A percentile compares a stretch with the other conserved stretches of the same genome.
Evolutionary conservation across 768 basidiomycete genomes (phyloP).

Genomic region (Mycena belliarum): DNA sequence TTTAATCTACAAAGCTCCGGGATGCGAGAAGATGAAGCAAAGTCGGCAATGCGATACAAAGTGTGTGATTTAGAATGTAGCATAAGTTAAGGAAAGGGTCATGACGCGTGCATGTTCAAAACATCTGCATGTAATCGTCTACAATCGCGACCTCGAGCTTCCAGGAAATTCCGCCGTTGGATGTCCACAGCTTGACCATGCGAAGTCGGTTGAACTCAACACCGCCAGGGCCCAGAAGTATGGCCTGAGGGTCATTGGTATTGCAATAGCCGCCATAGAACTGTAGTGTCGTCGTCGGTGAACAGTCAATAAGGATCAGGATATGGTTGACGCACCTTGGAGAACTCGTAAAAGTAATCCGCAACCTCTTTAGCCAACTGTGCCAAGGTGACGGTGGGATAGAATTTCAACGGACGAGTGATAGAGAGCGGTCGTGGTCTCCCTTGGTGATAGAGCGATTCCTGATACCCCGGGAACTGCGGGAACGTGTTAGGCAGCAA

Average conservation of each 20-base stretch:
- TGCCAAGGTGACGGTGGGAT: neutral
- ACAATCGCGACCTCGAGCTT: conserved; percentile 4
- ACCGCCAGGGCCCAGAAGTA: neutral
- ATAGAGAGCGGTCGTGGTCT: neutral
- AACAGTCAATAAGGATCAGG: neutral
- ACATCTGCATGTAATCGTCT: neutral
- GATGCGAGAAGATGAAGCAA: no score
- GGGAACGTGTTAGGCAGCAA: neutral
- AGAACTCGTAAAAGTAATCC: neutral
- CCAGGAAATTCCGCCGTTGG: neutral
- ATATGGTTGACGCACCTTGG: neutral
- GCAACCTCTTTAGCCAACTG: neutral
- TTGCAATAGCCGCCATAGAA: neutral
- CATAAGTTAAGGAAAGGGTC: neutral
- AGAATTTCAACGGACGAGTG: neutral
- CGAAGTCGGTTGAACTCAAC: conserved; percentile 8
- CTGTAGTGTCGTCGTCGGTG: neutral
- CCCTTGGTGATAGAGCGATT: neutral
- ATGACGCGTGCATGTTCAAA: neutral
- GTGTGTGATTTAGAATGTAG: no score
- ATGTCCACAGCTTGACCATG: conserved; percentile 10
- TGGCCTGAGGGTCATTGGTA: neutral
- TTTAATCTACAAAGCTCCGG: no score
- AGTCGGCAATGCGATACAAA: no score
- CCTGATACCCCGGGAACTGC: conserved; percentile 11